phyloP scores from a whole-genome alignment of 2,329 filamentous ascomycete genomes.

The Bertia moriformis region DNA sequence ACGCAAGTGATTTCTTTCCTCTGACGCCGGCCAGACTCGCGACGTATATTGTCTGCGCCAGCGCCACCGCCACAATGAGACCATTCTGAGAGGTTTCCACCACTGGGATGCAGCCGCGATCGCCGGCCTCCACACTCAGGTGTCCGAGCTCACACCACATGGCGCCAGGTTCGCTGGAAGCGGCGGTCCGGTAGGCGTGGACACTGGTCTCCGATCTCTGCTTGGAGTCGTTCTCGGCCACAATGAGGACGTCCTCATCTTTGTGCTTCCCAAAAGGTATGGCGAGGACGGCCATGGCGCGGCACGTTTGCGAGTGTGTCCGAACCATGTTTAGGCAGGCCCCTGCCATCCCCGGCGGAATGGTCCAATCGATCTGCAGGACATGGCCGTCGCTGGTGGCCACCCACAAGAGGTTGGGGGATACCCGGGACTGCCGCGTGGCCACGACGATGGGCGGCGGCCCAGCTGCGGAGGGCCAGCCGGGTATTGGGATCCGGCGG shows the following conservation, averaged over 20 bases:
- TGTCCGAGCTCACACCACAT: too few species aligned
- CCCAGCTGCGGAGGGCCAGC: conserved; percentile 11
- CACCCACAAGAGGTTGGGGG: conserved; percentile 39
- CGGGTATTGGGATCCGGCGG: conserved; percentile 49
- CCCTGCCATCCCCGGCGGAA: conserved; percentile 26
- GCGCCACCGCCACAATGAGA: background rate
- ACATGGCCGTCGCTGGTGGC: conserved; percentile 41
- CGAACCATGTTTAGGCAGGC: conserved; percentile 21
- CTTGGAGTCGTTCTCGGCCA: background rate
- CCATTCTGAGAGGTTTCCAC: background rate
- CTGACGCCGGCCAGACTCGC: too few species aligned
- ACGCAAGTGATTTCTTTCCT: background rate
- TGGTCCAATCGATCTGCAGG: conserved; percentile 46
- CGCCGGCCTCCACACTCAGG: background rate
- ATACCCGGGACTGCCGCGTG: conserved; percentile 22
- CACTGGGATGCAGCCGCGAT: background rate
- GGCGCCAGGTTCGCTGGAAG: too few species aligned
- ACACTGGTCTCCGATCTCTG: background rate
- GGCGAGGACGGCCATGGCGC: conserved; percentile 12
- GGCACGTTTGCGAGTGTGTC: conserved; percentile 29
- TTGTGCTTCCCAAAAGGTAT: background rate
- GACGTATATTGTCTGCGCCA: background rate
- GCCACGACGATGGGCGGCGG: conserved; percentile 17
- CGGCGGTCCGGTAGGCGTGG: background rate
- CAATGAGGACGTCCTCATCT: background rate